Base-by-base conservation (phyloP, 2,329 filamentous ascomycete genomes). In the Fusarium illudens region DNA sequence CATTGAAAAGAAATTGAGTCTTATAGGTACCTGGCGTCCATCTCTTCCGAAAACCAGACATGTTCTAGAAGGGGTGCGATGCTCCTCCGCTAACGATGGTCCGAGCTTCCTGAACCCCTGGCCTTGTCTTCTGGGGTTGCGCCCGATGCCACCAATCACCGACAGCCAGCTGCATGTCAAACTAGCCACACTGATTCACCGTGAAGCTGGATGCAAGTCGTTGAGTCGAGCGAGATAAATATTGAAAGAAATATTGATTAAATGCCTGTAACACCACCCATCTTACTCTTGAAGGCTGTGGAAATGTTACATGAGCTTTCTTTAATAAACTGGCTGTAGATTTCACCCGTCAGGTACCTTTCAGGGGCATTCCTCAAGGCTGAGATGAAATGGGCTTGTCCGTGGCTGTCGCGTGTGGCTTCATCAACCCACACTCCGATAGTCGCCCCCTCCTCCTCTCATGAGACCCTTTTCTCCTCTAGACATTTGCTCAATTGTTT, bases 91-190 rank as follows among this genome's bases (percentile, higher is more conserved):
- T 65, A 69, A 34, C 29, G 44, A 63, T 59, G 58, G 61, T 48
- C 67, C 67, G 58, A 70, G 64, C 64, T 70, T 51, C 36, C 53
- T 54, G 19, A n/a, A 36, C 55, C 49, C 39, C 60, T 52, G 57
- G 48, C 32, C 61, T 36, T 22, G 19, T 32, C 32, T 34, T 33
- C 49, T 25, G 49, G 49, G 29, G 64, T 49, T 34, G 20, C 10
- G 32, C 39, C 54, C 27, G 34, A 22, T 67, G 58, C 58, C 54
- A 64, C 67, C 67, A 67, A 69, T 70, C 12, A 32, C 52, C 13
- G 48, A 32, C n/a, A 32, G 19, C 17, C 19, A 33, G 19, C 30
- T 33, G 30, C 48, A 50, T 20, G 48, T 33, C 5, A 25, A 50
- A 22, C 48, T 32, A 49, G 44, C 44, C 44, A 49, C 44, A 49